Conservation (phyloP, 805 yeast species). For the Martiniozyma abietophila region DNA sequence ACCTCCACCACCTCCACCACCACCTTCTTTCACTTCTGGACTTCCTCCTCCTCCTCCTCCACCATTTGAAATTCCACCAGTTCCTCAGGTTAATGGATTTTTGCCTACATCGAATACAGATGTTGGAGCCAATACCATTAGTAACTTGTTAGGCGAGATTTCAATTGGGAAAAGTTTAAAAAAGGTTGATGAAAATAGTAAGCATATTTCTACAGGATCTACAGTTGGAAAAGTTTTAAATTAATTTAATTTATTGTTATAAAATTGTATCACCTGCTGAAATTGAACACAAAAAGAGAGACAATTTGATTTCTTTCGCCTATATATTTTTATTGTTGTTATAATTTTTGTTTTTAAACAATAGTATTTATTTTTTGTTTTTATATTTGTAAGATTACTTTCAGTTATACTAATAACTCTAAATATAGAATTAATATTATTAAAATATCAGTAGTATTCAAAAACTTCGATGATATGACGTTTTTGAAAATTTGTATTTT, state of each 20-base stretch:
- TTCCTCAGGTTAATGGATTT: conserved; percentile 29
- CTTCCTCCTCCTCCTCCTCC: conserved; percentile 31
- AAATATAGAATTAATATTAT: too few relatives aligned
- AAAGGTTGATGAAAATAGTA: conserved; percentile 40
- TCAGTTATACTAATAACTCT: too few relatives aligned
- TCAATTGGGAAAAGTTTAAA: conserved; percentile 41
- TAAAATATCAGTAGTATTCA: too few relatives aligned
- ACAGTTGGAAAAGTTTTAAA: conserved; percentile 41
- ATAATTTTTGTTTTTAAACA: too few relatives aligned
- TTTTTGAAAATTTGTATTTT: too few relatives aligned
- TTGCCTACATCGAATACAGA: conserved; percentile 21
- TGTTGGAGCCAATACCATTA: conserved; percentile 25
- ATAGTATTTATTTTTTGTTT: too few relatives aligned
- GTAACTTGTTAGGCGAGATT: conserved; percentile 46
- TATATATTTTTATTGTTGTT: too few relatives aligned
- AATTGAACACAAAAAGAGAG: too few relatives aligned
- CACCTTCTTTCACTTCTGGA: conserved; percentile 19
- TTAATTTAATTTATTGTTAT: not conserved
- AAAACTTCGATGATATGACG: too few relatives aligned
- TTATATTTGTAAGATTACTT: too few relatives aligned
- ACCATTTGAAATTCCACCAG: conserved; percentile 20
- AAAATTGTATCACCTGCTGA: too few relatives aligned
- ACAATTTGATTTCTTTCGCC: too few relatives aligned
- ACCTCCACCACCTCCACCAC: conserved; percentile 20
- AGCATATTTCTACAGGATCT: conserved; percentile 37